Percentiles rank a stretch among this genome's conserved stretches.
Evolutionary conservation across 2,329 filamentous ascomycete genomes (phyloP).

Genomic region (Pyrenochaeta sp.): DNA sequence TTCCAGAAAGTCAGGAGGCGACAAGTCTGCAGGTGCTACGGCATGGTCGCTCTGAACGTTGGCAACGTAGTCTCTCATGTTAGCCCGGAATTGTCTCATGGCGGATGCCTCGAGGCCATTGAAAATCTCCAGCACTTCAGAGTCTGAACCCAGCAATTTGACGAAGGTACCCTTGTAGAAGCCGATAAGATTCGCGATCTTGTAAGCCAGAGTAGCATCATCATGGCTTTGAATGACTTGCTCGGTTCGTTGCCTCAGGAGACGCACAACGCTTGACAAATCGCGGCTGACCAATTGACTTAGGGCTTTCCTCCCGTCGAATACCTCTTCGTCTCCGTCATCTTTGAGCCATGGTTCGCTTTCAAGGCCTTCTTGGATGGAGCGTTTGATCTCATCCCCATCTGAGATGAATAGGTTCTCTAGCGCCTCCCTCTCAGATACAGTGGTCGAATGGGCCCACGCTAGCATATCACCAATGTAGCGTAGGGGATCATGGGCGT

Average conservation of each 20-base stretch:
- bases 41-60: slow-evolving; percentile 76
- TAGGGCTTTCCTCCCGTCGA: slow-evolving; percentile 82
- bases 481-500: slow-evolving; percentile 87
- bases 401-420: slow-evolving; percentile 92
- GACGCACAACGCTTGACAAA: slow-evolving; percentile 78
- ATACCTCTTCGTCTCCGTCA: slow-evolving; percentile 61
- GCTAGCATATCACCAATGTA: slow-evolving; percentile 98
- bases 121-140: slow-evolving; percentile 74
- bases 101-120: slow-evolving; percentile 75
- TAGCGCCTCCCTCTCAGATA: slow-evolving; percentile 90
- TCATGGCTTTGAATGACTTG: slow-evolving; percentile 93
- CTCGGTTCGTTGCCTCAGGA: slow-evolving; percentile 89
- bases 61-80: slow-evolving; percentile 81
- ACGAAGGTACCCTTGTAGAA: slow-evolving; percentile 90
- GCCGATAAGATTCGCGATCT: slow-evolving; percentile 83
- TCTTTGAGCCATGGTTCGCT: slow-evolving; percentile 83
- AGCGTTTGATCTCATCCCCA: slow-evolving; percentile 84
- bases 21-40: slow-evolving; percentile 73
- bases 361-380: slow-evolving; percentile 78
- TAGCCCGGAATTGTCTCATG: slow-evolving; percentile 79
- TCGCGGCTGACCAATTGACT: slow-evolving; percentile 88
- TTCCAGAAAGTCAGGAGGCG: slow-evolving; percentile 78
- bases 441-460: slow-evolving; percentile 92
- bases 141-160: slow-evolving; percentile 75
- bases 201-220: slow-evolving; percentile 86